phyloP scores from a whole-genome alignment of 2,329 filamentous ascomycete species.

The Phaeosphaeria sp. region DNA sequence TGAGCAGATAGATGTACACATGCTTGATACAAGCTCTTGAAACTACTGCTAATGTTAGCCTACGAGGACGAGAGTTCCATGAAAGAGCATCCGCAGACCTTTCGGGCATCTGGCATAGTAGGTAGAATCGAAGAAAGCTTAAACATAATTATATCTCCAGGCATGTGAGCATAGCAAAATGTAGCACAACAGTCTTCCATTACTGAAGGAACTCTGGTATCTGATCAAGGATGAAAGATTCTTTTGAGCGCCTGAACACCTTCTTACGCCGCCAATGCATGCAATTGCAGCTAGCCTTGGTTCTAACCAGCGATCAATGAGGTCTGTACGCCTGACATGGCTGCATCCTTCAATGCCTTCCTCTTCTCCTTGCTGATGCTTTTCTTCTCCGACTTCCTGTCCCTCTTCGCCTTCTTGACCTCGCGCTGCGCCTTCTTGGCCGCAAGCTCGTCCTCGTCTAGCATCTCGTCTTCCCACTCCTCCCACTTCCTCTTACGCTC shows the following conservation, averaged over 20 bases:
- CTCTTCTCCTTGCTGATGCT: conserved; percentile 55
- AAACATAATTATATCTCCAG: background rate
- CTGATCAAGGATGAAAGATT: conserved; percentile 17
- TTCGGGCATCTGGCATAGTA: too few relatives aligned
- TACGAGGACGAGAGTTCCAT: too few relatives aligned
- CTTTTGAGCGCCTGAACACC: conserved; percentile 21
- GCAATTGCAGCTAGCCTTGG: conserved; percentile 1
- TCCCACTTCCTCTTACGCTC: conserved; percentile 48
- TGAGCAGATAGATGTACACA: background rate
- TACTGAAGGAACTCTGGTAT: conserved; percentile 15
- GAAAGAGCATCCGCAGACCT: too few relatives aligned
- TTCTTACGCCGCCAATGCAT: conserved; percentile 9
- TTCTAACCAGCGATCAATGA: conserved; percentile 31
- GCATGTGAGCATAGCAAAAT: background rate
- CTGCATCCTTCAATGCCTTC: conserved; percentile 57
- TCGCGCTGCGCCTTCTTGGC: conserved; percentile 46
- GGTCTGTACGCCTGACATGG: conserved; percentile 51
- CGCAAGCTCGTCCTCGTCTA: conserved; percentile 42
- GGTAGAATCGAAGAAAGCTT: background rate
- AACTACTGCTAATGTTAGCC: too few relatives aligned
- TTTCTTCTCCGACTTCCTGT: conserved; percentile 39
- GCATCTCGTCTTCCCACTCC: conserved; percentile 46
- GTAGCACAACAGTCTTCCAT: background rate
- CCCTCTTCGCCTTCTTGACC: conserved; percentile 57
- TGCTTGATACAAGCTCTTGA: background rate